Base-by-base conservation (phyloP, 257 asterid species). In the Penstemon newberryi region DNA sequence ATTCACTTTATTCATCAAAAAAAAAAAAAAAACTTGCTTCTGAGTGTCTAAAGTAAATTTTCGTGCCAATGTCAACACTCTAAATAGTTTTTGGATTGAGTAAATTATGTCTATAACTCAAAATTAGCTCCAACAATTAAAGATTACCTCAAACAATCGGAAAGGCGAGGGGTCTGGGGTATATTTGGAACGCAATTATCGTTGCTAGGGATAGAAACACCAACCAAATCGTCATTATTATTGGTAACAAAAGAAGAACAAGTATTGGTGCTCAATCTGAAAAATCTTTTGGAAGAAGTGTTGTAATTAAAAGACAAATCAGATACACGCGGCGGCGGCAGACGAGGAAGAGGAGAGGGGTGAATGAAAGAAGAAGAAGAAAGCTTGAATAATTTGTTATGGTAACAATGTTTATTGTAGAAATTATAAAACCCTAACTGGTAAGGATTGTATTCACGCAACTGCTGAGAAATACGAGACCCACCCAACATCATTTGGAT, bases 131-230 rank as follows among this genome's bases (percentile, higher is more conserved):
- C 33, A 25, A 25, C 33, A 25, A 25, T 25, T 25, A 25, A 67
- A 42, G 11, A 59, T 59, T 70, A 89, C 95, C 86, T 83, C 71
- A 85, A 73, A 65, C 69, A 72, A 39, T 62, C 78, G 7, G 84
- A 73, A 7, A 74, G 71, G 25, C 59, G 64, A 19, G 73, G 77
- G 13, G 75, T 69, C 49, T 52, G 81, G 38, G 73, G 13, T 63
- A 75, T 37, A 8, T 75, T 69, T 13, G 11, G 71, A 15, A 40
- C 53, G 57, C 63, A 62, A 38, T 52, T 41, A 6, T 60, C 60
- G 56, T 41, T 69, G 41, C 25, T 55, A 44, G 64, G 12, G 67
- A 75, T 71, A 61, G 72, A 79, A 19, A 63, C 69, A 0, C 79
- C 70, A 19, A 58, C 66, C 12, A 72, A 61, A 60, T 74, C 80